These are phyloP conservation scores for Digitaria exilis DNA, from an alignment of 202 grass and related monocot species.

Conservation along the genomic window DNA sequence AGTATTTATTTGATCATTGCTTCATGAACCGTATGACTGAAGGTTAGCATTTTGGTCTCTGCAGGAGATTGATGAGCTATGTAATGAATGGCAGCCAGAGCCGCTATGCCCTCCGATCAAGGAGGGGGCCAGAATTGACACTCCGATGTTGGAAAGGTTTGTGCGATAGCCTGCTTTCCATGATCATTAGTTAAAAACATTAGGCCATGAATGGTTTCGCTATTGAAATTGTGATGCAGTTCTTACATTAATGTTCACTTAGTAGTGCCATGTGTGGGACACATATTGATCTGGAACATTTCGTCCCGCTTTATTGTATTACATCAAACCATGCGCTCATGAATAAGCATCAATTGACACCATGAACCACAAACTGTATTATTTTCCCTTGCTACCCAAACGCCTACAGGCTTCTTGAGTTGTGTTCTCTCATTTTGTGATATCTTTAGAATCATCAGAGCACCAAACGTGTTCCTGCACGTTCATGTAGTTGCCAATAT, in stretches of 20 bases:
- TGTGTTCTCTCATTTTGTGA: background rate
- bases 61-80: conserved; percentile 96
- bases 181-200: background rate
- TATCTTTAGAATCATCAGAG: background rate
- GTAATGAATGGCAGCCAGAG: conserved; percentile 93
- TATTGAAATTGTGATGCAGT: background rate
- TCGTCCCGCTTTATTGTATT: background rate
- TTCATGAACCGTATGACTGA: conserved; percentile 20
- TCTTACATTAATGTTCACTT: background rate
- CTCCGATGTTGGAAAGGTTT: conserved; percentile 84
- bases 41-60: conserved; percentile 33
- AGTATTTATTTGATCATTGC: background rate
- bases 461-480: too few relatives aligned
- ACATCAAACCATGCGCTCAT: background rate
- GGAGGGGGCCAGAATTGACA: conserved; percentile 49
- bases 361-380: background rate
- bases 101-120: conserved; percentile 76
- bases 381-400: background rate
- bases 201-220: background rate
- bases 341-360: background rate
- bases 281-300: conserved; percentile 3
- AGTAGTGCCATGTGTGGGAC: background rate
- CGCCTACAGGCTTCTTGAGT: background rate
- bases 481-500: too few relatives aligned
- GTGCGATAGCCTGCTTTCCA: conserved; percentile 25